phyloP scores from a whole-genome alignment of 192 early-diverging fungal species.

The Mortierella antarctica region DNA sequence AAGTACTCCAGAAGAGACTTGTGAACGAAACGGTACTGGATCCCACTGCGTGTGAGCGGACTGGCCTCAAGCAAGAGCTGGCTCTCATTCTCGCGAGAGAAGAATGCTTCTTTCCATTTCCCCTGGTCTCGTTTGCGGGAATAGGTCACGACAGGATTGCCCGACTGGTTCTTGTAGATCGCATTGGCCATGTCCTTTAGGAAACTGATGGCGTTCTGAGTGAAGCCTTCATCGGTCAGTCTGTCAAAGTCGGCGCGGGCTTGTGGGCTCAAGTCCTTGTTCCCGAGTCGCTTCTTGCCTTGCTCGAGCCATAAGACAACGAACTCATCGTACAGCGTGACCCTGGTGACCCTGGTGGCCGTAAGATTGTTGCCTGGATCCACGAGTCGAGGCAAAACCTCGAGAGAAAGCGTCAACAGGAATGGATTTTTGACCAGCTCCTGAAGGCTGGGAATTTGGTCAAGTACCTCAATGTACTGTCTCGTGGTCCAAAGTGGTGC shows the following conservation, averaged over 20 bases:
- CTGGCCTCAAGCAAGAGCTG: constrained; percentile 1
- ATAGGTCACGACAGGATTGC: constrained; percentile 14
- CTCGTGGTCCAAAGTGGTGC: not conserved
- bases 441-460: not conserved
- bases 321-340: constrained; percentile 11
- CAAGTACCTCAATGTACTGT: not conserved
- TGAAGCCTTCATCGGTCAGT: constrained; percentile 13
- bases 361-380: not conserved
- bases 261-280: not conserved
- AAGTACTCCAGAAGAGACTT: constrained; percentile 12
- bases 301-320: not conserved
- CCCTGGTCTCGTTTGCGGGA: not conserved
- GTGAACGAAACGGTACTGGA: constrained; percentile 14
- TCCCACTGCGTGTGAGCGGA: constrained; percentile 10
- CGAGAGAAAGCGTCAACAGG: constrained; percentile 12
- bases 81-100: not conserved
- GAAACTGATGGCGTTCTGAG: constrained; percentile 14
- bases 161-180: constrained; percentile 21
- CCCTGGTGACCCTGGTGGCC: not conserved
- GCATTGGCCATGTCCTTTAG: constrained; percentile 15
- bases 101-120: constrained; percentile 18
- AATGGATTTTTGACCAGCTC: constrained; percentile 1
- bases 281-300: not conserved
- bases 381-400: constrained; percentile 6
- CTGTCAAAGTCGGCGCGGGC: not conserved